Conservation (phyloP, 306 rosid genomes). For the Gillenia trifoliata region DNA sequence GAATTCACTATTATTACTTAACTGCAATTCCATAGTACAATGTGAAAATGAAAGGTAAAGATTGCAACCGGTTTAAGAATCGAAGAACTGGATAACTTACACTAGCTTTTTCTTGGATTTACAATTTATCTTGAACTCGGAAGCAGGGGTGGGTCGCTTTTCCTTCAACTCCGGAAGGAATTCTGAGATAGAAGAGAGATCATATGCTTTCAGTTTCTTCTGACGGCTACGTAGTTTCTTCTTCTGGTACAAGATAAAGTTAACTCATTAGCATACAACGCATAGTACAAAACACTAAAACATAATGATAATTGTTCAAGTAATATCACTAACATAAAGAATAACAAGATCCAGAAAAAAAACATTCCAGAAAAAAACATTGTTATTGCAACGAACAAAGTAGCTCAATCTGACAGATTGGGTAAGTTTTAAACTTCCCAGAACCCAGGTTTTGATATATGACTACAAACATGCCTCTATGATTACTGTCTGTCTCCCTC, state of each 20-base stretch:
- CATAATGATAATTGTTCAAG: background rate
- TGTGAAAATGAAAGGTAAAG: background rate
- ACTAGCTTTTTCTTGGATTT: slow-evolving; percentile 31
- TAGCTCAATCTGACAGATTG: too few species aligned
- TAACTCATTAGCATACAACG: background rate
- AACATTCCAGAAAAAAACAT: background rate
- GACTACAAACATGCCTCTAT: background rate
- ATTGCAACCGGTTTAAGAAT: background rate
- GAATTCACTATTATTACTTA: slow-evolving; percentile 10
- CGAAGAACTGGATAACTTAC: slow-evolving; percentile 37
- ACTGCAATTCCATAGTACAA: background rate
- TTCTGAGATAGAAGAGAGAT: slow-evolving; percentile 61
- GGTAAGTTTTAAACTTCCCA: background rate
- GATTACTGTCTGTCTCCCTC: background rate
- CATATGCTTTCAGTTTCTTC: slow-evolving; percentile 64
- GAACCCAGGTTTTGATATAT: background rate
- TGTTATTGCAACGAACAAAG: background rate
- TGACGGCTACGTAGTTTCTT: slow-evolving; percentile 51
- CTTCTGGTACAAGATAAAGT: slow-evolving; percentile 19
- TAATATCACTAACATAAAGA: background rate
- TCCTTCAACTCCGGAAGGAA: slow-evolving; percentile 58
- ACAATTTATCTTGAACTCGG: slow-evolving; percentile 34
- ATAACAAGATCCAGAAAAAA: background rate
- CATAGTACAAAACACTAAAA: background rate
- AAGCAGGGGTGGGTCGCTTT: slow-evolving; percentile 12